These are phyloP conservation scores for Clavulina sp. DNA, from an alignment of 768 basidiomycete species.

Conservation along the genomic window DNA sequence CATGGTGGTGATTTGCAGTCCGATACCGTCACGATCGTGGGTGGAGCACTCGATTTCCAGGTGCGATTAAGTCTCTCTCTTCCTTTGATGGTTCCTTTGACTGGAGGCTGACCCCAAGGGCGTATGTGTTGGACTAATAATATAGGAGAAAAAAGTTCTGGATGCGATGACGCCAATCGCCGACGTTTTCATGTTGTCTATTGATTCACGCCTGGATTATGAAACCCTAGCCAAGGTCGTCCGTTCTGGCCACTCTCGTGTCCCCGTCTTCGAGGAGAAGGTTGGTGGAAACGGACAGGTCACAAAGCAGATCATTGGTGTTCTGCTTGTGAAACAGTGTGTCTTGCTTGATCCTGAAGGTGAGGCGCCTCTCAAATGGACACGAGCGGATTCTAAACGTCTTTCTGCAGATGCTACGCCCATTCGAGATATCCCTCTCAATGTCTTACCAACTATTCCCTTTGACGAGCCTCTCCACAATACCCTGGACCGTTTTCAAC, in stretches of 20 bases:
- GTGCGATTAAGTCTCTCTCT: too few relatives aligned
- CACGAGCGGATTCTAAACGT: background rate
- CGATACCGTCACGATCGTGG: constrained; percentile 81
- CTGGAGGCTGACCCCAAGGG: background rate
- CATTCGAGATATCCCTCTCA: constrained; percentile 64
- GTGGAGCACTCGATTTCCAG: constrained; percentile 75
- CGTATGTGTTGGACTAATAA: background rate
- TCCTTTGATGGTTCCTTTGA: too few relatives aligned
- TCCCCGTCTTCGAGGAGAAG: constrained; percentile 68
- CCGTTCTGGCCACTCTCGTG: constrained; percentile 64
- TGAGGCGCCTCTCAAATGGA: constrained; percentile 13
- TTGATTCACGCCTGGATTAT: constrained; percentile 69
- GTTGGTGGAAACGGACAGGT: constrained; percentile 34
- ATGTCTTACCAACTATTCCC: constrained; percentile 74
- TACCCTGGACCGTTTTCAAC: constrained; percentile 78
- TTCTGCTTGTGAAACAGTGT: constrained; percentile 77
- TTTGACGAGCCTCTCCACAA: constrained; percentile 72
- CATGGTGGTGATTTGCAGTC: constrained; percentile 73
- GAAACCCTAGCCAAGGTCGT: constrained; percentile 59
- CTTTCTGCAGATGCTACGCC: constrained; percentile 50
- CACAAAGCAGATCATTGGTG: constrained; percentile 64
- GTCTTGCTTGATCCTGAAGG: constrained; percentile 76
- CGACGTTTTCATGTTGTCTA: constrained; percentile 74
- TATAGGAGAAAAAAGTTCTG: constrained; percentile 45
- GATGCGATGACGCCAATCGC: constrained; percentile 74